These are phyloP conservation scores for Candida dajiaensis DNA, from an alignment of 805 yeast genomes.

Conservation along the genomic window DNA sequence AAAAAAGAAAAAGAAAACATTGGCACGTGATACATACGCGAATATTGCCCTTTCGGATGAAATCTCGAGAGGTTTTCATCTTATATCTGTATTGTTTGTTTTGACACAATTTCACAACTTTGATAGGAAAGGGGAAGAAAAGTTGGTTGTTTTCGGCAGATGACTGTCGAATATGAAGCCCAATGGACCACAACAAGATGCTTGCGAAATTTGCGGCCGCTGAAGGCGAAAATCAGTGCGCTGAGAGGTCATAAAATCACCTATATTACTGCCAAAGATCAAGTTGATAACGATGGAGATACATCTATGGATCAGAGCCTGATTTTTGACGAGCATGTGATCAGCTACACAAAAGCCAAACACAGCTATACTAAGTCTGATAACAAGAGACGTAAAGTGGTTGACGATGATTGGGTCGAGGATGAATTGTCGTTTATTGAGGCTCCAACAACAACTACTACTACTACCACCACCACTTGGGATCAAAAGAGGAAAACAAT, in stretches of 20 bases:
- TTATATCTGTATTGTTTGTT: not conserved
- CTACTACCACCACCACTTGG: not conserved
- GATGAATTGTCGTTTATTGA: not conserved
- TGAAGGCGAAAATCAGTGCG: slow-evolving; percentile 10
- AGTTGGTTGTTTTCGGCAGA: not conserved
- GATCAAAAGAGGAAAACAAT: not conserved
- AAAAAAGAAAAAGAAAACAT: slow-evolving; percentile 6
- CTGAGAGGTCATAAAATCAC: slow-evolving; percentile 1
- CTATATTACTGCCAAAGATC: not conserved
- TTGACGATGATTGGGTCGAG: not conserved
- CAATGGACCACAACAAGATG: slow-evolving; percentile 3
- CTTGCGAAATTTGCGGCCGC: slow-evolving; percentile 11
- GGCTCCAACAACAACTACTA: no score
- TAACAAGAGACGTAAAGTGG: not conserved
- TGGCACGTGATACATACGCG: not conserved
- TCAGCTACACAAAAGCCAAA: slow-evolving; percentile 1
- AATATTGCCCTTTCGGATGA: not conserved
- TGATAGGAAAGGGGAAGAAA: not conserved
- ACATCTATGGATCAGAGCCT: slow-evolving; percentile 5
- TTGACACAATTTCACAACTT: not conserved
- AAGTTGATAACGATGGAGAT: not conserved
- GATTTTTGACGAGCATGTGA: slow-evolving; percentile 7
- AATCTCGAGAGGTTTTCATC: not conserved
- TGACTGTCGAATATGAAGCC: not conserved
- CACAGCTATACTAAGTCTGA: not conserved